These are phyloP conservation scores for Tuber brumale DNA, from an alignment of 495 filamentous ascomycete genomes.

Conservation along the genomic window DNA sequence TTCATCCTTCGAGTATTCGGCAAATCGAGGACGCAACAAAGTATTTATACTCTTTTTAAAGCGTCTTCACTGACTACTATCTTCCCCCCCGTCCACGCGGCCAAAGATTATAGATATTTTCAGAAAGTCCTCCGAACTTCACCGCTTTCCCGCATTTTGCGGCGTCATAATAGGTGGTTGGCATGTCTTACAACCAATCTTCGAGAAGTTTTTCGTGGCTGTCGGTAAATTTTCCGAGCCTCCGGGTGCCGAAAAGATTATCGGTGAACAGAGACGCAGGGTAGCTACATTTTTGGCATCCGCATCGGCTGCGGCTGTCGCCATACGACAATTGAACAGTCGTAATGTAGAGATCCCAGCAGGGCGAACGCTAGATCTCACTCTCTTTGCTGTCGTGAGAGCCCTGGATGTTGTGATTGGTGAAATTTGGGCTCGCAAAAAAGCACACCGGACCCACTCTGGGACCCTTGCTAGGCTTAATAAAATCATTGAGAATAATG, in stretches of 20 bases:
- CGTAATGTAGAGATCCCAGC: constrained; percentile 48
- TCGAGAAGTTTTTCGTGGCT: constrained; percentile 27
- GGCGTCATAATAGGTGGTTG: constrained; percentile 68
- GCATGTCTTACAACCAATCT: constrained; percentile 56
- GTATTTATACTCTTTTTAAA: constrained; percentile 20
- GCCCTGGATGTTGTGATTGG: constrained; percentile 67
- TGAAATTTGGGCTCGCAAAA: constrained; percentile 56
- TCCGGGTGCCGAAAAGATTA: constrained; percentile 11
- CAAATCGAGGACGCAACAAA: constrained; percentile 21
- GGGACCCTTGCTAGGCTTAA: constrained; percentile 52
- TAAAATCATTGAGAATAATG: constrained; percentile 48
- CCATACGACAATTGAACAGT: constrained; percentile 31
- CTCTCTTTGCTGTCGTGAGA: constrained; percentile 66
- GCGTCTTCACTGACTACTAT: background rate
- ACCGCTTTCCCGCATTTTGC: constrained; percentile 77
- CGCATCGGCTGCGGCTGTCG: constrained; percentile 33
- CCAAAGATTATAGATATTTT: constrained; percentile 37
- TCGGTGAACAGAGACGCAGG: constrained; percentile 10
- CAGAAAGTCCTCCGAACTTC: constrained; percentile 47
- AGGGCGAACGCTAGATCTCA: constrained; percentile 79
- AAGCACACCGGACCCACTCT: constrained; percentile 40
- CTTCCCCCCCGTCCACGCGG: constrained; percentile 4
- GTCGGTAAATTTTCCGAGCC: constrained; percentile 13
- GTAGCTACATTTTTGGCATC: constrained; percentile 35
- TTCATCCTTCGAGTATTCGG: constrained; percentile 19